Percentiles rank a stretch among this genome's conserved stretches.
Evolutionary conservation across 495 filamentous ascomycete genomes (phyloP).

Genomic region (Tuber borchii): DNA sequence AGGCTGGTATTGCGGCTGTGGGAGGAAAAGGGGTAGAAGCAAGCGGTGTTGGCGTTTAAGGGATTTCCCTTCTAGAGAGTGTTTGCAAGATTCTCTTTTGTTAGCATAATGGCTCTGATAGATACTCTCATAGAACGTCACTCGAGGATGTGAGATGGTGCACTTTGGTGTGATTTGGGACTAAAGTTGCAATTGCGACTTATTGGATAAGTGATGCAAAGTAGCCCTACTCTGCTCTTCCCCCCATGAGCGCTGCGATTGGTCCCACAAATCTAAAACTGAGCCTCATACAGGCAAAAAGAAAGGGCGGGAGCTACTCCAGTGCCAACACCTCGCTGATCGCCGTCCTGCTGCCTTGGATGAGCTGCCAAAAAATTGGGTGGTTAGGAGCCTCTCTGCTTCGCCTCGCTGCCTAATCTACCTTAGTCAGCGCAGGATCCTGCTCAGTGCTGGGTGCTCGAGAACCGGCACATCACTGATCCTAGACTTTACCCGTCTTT

Average conservation of each 20-base stretch:
- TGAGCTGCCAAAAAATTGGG: background rate
- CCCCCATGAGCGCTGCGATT: background rate
- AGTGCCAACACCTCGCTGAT: background rate
- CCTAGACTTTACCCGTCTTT: background rate
- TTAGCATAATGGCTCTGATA: background rate
- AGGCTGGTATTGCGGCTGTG: background rate
- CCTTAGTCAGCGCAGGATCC: background rate
- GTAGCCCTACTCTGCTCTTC: background rate
- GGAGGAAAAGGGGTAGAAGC: background rate
- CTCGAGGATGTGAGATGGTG: background rate
- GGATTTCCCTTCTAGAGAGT: background rate
- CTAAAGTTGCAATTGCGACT: background rate
- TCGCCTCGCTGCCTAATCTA: background rate
- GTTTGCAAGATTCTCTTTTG: background rate
- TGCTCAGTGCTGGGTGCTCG: too few species aligned
- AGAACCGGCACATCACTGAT: background rate
- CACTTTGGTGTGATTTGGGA: background rate
- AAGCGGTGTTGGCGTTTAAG: background rate
- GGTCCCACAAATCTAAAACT: background rate
- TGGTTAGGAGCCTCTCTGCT: background rate
- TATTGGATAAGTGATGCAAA: background rate
- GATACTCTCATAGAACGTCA: background rate
- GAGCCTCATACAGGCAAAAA: background rate
- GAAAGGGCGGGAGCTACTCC: background rate
- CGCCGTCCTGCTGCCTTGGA: background rate